Percentiles rank a stretch among this genome's conserved stretches.
Conservation (phyloP, 306 rosid genomes). For the Trifolium pratense region DNA sequence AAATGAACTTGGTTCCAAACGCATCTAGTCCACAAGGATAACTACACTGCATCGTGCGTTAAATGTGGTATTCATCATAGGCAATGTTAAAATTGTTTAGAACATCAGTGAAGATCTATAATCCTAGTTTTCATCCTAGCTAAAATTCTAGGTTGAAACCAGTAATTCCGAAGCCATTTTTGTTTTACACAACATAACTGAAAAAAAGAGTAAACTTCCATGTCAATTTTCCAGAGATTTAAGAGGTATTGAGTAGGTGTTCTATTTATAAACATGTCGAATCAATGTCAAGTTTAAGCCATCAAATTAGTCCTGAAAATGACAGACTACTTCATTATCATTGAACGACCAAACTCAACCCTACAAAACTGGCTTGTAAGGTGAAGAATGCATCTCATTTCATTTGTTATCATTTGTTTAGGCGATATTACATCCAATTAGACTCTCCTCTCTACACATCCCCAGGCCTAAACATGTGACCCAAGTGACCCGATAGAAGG, state of each 20-base stretch:
- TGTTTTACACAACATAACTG: neutral
- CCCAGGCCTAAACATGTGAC: neutral
- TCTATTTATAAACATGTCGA: too few species aligned
- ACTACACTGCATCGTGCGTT: neutral
- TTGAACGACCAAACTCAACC: too few species aligned
- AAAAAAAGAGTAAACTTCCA: neutral
- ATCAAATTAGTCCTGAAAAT: too few species aligned
- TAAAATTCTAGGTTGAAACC: neutral
- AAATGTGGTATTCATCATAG: neutral
- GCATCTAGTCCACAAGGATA: neutral
- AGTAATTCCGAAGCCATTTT: neutral
- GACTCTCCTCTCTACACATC: too few species aligned
- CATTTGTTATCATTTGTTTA: too few species aligned
- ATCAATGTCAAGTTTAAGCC: too few species aligned
- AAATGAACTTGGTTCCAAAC: neutral
- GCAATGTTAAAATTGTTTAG: too few species aligned
- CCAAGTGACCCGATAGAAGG: too few species aligned
- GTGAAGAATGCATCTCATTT: too few species aligned
- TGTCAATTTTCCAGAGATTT: neutral
- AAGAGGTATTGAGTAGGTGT: neutral
- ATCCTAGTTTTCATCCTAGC: neutral
- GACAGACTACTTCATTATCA: too few species aligned
- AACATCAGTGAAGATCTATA: neutral
- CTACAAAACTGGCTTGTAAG: too few species aligned
- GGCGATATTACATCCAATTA: too few species aligned